These are phyloP conservation scores for Schizochytrium sp. DNA, from an alignment of 108 stramenopile genomes.

Conservation along the genomic window DNA sequence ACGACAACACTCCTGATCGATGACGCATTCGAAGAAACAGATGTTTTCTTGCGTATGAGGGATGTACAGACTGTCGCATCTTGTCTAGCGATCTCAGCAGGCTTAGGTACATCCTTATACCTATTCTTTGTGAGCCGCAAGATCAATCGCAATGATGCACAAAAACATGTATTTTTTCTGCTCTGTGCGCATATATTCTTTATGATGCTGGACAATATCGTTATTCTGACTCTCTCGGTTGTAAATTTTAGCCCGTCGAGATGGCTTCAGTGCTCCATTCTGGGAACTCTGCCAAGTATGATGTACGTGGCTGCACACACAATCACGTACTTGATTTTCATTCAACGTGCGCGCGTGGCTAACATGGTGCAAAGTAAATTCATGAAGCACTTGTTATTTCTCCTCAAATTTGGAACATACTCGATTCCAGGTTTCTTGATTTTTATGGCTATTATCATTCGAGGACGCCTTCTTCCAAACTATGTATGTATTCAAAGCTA, in stretches of 20 bases:
- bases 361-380: not conserved
- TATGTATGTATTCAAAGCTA: not conserved
- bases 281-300: not conserved
- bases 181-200: not conserved
- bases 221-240: not conserved
- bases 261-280: not conserved
- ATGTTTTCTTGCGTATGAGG: not conserved
- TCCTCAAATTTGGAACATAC: not conserved
- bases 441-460: not conserved
- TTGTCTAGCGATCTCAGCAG: not conserved
- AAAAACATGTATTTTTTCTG: not conserved
- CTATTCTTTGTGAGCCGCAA: not conserved
- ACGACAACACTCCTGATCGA: not conserved
- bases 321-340: not conserved
- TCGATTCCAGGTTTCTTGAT: not conserved
- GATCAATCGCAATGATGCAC: not conserved
- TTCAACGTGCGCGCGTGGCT: not conserved
- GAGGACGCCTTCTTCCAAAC: not conserved
- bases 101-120: not conserved
- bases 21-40: not conserved
- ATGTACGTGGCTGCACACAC: not conserved
- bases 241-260: not conserved
- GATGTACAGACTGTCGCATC: not conserved
- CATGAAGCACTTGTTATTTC: not conserved
- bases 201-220: not conserved